phyloP scores from a whole-genome alignment of 2,329 filamentous ascomycete genomes.

The Monosporascus sp. region DNA sequence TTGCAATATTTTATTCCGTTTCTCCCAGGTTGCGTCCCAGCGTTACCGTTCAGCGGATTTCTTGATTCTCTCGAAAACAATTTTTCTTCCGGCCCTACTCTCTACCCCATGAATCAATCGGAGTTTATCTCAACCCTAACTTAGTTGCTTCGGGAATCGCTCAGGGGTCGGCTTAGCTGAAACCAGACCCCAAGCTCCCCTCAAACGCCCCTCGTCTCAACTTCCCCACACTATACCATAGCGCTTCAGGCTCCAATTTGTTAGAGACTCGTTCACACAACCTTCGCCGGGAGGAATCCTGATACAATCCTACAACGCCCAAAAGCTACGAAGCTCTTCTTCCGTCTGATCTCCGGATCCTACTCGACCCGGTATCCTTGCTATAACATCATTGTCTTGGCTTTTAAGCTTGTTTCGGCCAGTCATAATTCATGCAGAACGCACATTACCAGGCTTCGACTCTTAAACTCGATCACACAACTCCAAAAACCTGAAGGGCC shows the following conservation, averaged over 20 bases:
- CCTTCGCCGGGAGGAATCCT: too few relatives aligned
- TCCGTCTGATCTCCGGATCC: constrained; percentile 37
- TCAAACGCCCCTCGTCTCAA: constrained; percentile 43
- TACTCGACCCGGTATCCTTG: constrained; percentile 16
- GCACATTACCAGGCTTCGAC: too few relatives aligned
- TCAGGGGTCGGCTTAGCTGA: constrained; percentile 29
- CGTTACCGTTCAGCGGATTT: constrained; percentile 1
- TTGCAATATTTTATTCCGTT: too few relatives aligned
- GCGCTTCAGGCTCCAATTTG: too few relatives aligned
- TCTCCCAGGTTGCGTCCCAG: constrained; percentile 2
- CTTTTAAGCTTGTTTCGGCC: constrained; percentile 4
- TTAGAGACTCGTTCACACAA: constrained; percentile 6
- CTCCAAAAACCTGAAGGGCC: too few relatives aligned
- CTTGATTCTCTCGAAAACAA: not conserved
- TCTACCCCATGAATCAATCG: not conserved
- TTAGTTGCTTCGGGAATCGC: constrained; percentile 3
- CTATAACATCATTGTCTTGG: constrained; percentile 7
- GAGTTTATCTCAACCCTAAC: too few relatives aligned
- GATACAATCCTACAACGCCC: constrained; percentile 29
- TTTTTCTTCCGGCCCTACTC: constrained; percentile 10
- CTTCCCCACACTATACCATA: constrained; percentile 13
- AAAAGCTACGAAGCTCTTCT: constrained; percentile 39
- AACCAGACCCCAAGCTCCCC: constrained; percentile 24
- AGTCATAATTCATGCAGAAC: too few relatives aligned
- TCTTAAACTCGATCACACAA: too few relatives aligned